Conservation (phyloP, 805 yeast species). For the Starmera amethionina region DNA sequence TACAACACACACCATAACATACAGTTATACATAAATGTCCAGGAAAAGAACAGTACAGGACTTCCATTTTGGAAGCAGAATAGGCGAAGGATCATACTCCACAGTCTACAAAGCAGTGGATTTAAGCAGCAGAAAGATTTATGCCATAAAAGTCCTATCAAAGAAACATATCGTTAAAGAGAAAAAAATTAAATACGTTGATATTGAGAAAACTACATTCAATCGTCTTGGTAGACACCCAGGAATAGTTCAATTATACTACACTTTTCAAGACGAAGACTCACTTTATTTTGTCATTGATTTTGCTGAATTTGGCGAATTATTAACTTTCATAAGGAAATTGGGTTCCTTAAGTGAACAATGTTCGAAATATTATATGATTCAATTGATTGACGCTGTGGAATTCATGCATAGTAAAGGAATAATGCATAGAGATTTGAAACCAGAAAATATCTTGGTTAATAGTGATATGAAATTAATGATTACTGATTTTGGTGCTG, state of each 20-base stretch:
- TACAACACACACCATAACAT: neutral
- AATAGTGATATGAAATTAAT: constrained; percentile 52
- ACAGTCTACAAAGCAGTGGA: constrained; percentile 87
- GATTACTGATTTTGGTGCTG: constrained; percentile 82
- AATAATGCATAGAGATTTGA: constrained; percentile 71
- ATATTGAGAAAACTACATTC: constrained; percentile 85
- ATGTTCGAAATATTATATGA: constrained; percentile 71
- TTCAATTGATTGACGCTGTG: constrained; percentile 85
- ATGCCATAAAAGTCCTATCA: constrained; percentile 85
- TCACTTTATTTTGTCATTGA: constrained; percentile 88
- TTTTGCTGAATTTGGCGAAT: constrained; percentile 92
- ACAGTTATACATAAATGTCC: constrained; percentile 18
- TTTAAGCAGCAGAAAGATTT: constrained; percentile 56
- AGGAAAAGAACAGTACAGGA: constrained; percentile 54
- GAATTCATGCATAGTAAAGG: constrained; percentile 77
- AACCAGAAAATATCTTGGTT: constrained; percentile 72
- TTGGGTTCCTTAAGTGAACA: constrained; percentile 69
- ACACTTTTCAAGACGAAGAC: constrained; percentile 89
- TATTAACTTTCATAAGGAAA: constrained; percentile 67
- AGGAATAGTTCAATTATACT: constrained; percentile 84
- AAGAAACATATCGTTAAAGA: constrained; percentile 91
- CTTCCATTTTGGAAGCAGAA: constrained; percentile 69
- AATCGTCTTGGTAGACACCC: constrained; percentile 88
- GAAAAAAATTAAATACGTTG: constrained; percentile 89
- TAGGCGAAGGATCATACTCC: constrained; percentile 96